Evolutionary conservation across 2,329 filamentous ascomycete genomes (phyloP), one percentile per base, ranked within the genome.

Genomic region (Neofusicoccum sp.): DNA sequence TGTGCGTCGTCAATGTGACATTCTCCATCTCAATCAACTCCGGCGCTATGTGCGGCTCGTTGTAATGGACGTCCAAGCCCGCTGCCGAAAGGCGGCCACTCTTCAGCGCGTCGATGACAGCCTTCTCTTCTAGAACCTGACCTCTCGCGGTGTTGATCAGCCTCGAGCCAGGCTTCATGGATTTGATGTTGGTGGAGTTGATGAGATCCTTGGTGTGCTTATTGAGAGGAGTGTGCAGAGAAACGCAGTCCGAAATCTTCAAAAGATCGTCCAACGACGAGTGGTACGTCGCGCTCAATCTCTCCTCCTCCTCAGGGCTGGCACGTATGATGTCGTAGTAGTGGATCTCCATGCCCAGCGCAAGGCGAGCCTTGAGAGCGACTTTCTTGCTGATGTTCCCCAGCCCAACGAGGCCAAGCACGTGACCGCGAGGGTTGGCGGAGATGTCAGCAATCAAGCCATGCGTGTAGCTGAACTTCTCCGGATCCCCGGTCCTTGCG

Each of bases 1-100:
- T 86, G 64, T 87, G 85, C 48, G 82, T 83, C 1, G 84, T 86
- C 60, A 75, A 60, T 2, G 73, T 73, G 6, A 70, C 68, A 56
- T 67, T 69, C 60, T 69, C 69, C 64, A 74, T 70, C 38, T 70
- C 68, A 9, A 51, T 64, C 26, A 74, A 65, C 51, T 63, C 64
- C 2, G 62, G 65, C 54, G 71, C 65, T 14, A 75, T 67, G 12
- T 68, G 65, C 2, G 73, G 74, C 65, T 76, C 74, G 40, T 70
- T 67, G 16, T 70, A 71, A 61, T 71, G 70, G 2, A 76, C 73
- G 53, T 77, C 74, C 6, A 75, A 58, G 0, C 72, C 74, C 1
- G 71, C 71, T 7, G 73, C 73, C 6, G 69, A 67, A 0, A 76
- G 68, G 33, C 68, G 69, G 14, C 68, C 67, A 3, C 51, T 56